Conservation (phyloP, 352 stramenopile species). For the Globisporangium echinulatum region DNA sequence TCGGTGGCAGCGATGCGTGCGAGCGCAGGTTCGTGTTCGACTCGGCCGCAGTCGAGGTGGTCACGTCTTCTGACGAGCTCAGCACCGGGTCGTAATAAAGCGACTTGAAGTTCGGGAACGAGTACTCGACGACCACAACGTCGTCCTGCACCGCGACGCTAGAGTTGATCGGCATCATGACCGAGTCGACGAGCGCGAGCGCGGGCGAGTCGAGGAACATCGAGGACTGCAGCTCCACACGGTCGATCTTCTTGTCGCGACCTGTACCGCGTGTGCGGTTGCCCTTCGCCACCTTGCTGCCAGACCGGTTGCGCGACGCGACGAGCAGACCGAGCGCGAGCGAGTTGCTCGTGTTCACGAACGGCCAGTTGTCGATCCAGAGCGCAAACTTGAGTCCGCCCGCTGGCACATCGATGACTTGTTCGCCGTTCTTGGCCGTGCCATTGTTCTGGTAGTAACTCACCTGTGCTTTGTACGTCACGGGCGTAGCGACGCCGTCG, state of each 20-base stretch:
- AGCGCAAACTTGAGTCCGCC: constrained; percentile 41
- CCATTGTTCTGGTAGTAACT: constrained; percentile 8
- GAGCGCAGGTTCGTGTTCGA: not conserved
- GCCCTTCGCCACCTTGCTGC: not conserved
- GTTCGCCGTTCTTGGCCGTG: constrained; percentile 24
- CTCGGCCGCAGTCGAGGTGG: not conserved
- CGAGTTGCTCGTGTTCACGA: constrained; percentile 15
- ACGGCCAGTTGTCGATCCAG: constrained; percentile 25
- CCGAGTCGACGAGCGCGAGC: constrained; percentile 7
- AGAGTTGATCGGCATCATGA: constrained; percentile 7
- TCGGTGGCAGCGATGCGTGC: not conserved
- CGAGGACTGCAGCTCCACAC: not conserved
- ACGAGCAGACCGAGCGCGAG: not conserved
- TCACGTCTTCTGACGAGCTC: constrained; percentile 2
- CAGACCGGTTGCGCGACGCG: constrained; percentile 1
- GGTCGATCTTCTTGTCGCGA: constrained; percentile 14
- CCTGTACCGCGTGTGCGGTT: not conserved
- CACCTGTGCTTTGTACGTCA: not conserved
- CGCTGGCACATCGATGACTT: constrained; percentile 23
- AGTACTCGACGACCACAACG: constrained; percentile 5
- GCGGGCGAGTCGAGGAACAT: constrained; percentile 20
- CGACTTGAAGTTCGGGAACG: constrained; percentile 10
- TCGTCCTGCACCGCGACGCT: not conserved
- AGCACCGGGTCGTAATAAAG: constrained; percentile 5
- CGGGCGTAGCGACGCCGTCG: not conserved